A percentile compares a stretch with the other conserved stretches of the same genome.
Evolutionary conservation across 495 filamentous ascomycete species (phyloP).

Genomic region (Xylaria castorea): DNA sequence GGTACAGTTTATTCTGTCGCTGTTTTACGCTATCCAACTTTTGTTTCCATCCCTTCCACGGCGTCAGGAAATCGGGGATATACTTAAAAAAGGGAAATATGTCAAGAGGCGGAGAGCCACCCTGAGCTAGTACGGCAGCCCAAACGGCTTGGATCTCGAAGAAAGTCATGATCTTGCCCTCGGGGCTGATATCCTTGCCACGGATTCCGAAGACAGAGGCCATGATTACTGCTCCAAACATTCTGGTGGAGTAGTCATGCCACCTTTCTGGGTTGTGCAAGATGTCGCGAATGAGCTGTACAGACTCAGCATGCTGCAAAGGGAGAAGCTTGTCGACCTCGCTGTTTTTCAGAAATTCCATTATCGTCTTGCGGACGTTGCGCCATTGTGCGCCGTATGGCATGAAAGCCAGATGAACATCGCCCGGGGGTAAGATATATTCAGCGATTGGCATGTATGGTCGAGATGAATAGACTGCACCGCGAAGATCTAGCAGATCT

Average conservation of each 20-base stretch:
- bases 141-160: slow-evolving; percentile 27
- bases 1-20: slow-evolving; percentile 24
- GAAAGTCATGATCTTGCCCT: slow-evolving; percentile 22
- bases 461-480: slow-evolving; percentile 25
- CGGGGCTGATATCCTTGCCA: slow-evolving; percentile 11
- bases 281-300: slow-evolving; percentile 33
- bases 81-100: slow-evolving; percentile 19
- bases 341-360: slow-evolving; percentile 42
- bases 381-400: slow-evolving; percentile 27
- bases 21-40: not conserved
- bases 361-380: slow-evolving; percentile 34
- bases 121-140: not conserved
- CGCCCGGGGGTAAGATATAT: not conserved
- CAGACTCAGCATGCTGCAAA: slow-evolving; percentile 39
- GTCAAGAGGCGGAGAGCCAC: slow-evolving; percentile 33
- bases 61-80: slow-evolving; percentile 19
- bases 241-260: slow-evolving; percentile 32
- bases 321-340: slow-evolving; percentile 34
- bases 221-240: slow-evolving; percentile 36
- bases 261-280: slow-evolving; percentile 20
- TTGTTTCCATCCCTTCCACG: slow-evolving; percentile 24
- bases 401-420: not conserved
- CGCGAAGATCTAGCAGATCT: slow-evolving; percentile 29
- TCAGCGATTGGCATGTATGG: slow-evolving; percentile 6
- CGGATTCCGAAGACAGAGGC: slow-evolving; percentile 31